phyloP scores from a whole-genome alignment of 257 asterid genomes.

The Solanum ossicruentum region DNA sequence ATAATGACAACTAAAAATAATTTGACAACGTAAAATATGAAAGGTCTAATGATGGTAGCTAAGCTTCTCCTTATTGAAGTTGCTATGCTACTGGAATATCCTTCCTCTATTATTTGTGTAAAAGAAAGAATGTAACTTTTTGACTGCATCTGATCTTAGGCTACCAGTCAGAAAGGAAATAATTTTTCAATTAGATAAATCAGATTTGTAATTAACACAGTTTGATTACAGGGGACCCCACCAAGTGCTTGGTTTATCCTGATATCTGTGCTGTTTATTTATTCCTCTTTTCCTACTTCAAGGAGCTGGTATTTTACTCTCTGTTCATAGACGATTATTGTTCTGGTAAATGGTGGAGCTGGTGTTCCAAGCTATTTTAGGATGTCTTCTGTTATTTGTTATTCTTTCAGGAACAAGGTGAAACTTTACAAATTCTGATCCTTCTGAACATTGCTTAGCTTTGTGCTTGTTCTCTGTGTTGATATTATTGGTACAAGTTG shows the following conservation, averaged over 20 bases:
- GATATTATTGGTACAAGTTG: constrained; percentile 31
- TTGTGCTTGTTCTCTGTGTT: not conserved
- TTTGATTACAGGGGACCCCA: constrained; percentile 72
- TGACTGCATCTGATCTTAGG: not conserved
- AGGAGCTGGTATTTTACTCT: constrained; percentile 73
- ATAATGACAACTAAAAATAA: too few species aligned
- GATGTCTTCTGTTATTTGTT: constrained; percentile 45
- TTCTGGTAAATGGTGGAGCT: constrained; percentile 21
- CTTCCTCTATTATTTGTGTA: not conserved
- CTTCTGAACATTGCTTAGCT: not conserved
- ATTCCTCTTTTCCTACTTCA: constrained; percentile 75
- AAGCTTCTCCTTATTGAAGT: not conserved
- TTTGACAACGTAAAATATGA: constrained; percentile 34
- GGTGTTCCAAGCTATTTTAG: constrained; percentile 43
- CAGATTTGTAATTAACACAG: not conserved
- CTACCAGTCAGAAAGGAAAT: too few species aligned
- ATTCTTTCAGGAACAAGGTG: constrained; percentile 33
- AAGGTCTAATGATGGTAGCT: constrained; percentile 78
- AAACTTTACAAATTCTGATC: not conserved
- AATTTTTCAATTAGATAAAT: not conserved
- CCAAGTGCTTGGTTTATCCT: constrained; percentile 54
- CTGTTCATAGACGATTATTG: constrained; percentile 44
- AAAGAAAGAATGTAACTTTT: not conserved
- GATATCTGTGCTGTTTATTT: constrained; percentile 49
- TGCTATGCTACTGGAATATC: not conserved